Conservation (phyloP, 306 rosid species). For the Senna siamea region DNA sequence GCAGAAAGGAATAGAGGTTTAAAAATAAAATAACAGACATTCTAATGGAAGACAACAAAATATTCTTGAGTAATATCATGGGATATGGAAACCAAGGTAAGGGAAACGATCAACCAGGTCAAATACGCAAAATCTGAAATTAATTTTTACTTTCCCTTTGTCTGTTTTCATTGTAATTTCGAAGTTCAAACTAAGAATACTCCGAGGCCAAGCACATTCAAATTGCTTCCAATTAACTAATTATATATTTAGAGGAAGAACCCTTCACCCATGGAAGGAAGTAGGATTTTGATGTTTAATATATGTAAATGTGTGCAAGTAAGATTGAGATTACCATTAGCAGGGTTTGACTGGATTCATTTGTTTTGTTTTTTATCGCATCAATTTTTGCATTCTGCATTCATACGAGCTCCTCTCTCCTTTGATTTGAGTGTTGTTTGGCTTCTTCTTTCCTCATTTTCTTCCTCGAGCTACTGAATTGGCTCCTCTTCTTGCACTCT, state of each 20-base stretch:
- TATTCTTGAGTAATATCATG: background rate
- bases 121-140: constrained; percentile 32
- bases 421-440: constrained; percentile 63
- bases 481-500: constrained; percentile 52
- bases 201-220: background rate
- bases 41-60: constrained; percentile 12
- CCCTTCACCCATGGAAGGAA: no score
- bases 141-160: constrained; percentile 30
- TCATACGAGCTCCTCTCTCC: background rate
- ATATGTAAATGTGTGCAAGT: no score
- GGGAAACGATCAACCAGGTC: constrained; percentile 27
- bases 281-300: no score
- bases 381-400: no score
- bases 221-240: no score
- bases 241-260: no score
- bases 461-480: constrained; percentile 78
- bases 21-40: background rate
- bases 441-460: constrained; percentile 55
- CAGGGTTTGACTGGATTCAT: no score
- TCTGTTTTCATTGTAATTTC: constrained; percentile 31
- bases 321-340: no score
- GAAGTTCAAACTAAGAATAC: constrained; percentile 15
- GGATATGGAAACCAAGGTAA: background rate
- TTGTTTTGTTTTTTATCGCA: no score
- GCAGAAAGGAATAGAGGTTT: constrained; percentile 46